A percentile compares a stretch with the other conserved stretches of the same genome.
phyloP scores from a whole-genome alignment of 208 protist species.

The Blastocrithidia nonstop region DNA sequence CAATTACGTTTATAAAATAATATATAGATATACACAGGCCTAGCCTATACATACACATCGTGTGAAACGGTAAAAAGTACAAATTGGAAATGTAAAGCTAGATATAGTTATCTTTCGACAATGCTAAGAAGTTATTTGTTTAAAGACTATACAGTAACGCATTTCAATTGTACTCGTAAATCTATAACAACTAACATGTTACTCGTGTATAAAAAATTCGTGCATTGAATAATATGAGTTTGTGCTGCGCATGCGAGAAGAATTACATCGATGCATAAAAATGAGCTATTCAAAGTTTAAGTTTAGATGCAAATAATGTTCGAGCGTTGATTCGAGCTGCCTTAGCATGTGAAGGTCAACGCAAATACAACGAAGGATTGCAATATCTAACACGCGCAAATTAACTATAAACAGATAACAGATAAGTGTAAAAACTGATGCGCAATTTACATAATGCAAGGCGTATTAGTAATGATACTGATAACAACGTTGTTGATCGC shows the following conservation, averaged over 20 bases:
- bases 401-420: background rate
- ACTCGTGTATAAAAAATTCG: conserved; percentile 19
- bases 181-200: conserved; percentile 9
- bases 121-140: conserved; percentile 29
- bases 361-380: conserved; percentile 47
- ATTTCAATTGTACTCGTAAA: conserved; percentile 21
- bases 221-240: conserved; percentile 67
- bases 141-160: conserved; percentile 30
- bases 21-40: no score
- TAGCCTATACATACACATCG: no score
- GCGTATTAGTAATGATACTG: no score
- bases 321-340: conserved; percentile 47
- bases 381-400: conserved; percentile 19
- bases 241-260: conserved; percentile 44
- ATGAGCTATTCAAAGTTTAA: conserved; percentile 26
- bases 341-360: conserved; percentile 47
- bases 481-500: no score
- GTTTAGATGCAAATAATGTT: conserved; percentile 24
- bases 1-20: no score
- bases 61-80: no score
- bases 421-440: no score
- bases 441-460: no score
- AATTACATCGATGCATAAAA: conserved; percentile 36
- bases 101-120: no score
- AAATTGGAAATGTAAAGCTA: no score